Evolutionary conservation across 2,329 filamentous ascomycete species (phyloP).

Genomic region (Coleophoma eucalyptorum): DNA sequence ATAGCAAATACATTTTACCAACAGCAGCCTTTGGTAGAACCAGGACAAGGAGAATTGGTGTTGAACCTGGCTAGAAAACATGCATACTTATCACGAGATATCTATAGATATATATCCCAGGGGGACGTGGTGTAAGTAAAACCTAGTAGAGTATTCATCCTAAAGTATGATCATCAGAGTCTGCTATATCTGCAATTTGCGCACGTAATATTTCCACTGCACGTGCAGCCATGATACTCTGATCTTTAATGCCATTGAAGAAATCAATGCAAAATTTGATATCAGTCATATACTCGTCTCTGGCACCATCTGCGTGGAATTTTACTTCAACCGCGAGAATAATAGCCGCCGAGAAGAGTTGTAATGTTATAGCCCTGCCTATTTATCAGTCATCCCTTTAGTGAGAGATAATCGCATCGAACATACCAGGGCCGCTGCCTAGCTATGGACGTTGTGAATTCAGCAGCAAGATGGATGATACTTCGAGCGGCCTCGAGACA

Average conservation of each 20-base stretch:
- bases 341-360: conserved; percentile 4
- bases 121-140: too few species aligned
- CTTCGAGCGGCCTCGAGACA: neutral
- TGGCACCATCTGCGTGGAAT: neutral
- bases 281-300: neutral
- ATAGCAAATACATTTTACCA: too few species aligned
- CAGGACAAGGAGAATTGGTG: too few species aligned
- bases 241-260: conserved; percentile 1
- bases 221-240: neutral
- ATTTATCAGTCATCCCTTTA: too few species aligned
- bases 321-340: conserved; percentile 1
- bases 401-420: neutral
- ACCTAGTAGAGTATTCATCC: neutral
- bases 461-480: neutral
- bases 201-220: neutral
- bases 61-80: too few species aligned
- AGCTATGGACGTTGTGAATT: neutral
- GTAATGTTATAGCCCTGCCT: neutral
- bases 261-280: conserved; percentile 2
- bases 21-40: too few species aligned
- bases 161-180: neutral
- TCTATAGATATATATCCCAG: too few species aligned
- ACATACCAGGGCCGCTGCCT: conserved; percentile 1
- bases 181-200: neutral
- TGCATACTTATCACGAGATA: too few species aligned